phyloP scores from a whole-genome alignment of 2,329 filamentous ascomycete species.

The Penicillium olsonii region DNA sequence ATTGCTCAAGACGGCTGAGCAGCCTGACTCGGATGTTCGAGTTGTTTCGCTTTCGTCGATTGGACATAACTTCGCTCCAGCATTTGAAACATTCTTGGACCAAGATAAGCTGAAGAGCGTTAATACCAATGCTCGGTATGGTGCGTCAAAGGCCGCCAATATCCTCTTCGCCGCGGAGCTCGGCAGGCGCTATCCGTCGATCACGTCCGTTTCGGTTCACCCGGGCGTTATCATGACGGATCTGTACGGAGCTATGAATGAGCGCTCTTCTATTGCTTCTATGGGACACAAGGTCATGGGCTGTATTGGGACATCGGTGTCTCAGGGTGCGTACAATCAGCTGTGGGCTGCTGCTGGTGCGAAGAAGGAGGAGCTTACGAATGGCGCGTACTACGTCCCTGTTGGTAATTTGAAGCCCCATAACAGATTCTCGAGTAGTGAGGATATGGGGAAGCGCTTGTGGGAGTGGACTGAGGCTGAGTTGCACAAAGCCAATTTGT shows the following conservation, averaged over 20 bases:
- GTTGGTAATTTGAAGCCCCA: slow-evolving; percentile 28
- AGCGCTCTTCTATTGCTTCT: slow-evolving; percentile 7
- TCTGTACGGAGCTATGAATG: slow-evolving; percentile 26
- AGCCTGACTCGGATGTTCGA: slow-evolving; percentile 28
- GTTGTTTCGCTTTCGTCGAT: slow-evolving; percentile 33
- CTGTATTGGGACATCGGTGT: slow-evolving; percentile 21
- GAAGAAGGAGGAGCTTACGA: slow-evolving; percentile 25
- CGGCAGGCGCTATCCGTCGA: slow-evolving; percentile 36
- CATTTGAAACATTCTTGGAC: slow-evolving; percentile 31
- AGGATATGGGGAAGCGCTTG: slow-evolving; percentile 28
- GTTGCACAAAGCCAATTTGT: slow-evolving; percentile 19
- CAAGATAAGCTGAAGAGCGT: slow-evolving; percentile 31
- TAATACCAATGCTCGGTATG: slow-evolving; percentile 42
- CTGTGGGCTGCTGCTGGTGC: slow-evolving; percentile 34
- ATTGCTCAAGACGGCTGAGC: slow-evolving; percentile 28
- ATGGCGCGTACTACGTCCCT: slow-evolving; percentile 34
- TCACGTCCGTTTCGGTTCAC: slow-evolving; percentile 47
- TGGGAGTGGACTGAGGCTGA: slow-evolving; percentile 41
- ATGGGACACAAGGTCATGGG: slow-evolving; percentile 16
- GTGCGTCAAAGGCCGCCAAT: slow-evolving; percentile 50
- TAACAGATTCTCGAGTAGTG: slow-evolving; percentile 28
- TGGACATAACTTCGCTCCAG: slow-evolving; percentile 27
- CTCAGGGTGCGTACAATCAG: slow-evolving; percentile 27
- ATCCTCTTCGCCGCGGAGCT: slow-evolving; percentile 49
- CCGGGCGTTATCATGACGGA: slow-evolving; percentile 46